Base-by-base conservation (phyloP, 2,329 filamentous ascomycete genomes). In the Stagonosporopsis cucurbitacearum region DNA sequence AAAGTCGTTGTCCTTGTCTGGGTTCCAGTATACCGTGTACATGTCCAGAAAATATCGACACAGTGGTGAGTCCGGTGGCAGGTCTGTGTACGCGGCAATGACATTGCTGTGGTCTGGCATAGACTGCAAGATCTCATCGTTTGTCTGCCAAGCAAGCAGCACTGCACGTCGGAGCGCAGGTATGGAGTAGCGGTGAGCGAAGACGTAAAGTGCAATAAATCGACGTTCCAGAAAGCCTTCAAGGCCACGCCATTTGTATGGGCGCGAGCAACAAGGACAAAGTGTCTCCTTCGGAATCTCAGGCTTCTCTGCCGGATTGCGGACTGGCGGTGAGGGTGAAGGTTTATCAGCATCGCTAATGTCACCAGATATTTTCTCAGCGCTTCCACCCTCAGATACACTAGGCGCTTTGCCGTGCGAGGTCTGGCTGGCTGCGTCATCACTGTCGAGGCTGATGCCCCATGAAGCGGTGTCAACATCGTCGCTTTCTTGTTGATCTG, bases 31-130 rank as follows among this genome's bases (percentile, higher is more conserved):
- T 15, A 73, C 71, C 5, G 60, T 67, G 42, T 74, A 73, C 71
- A 73, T 73, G 46, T 74, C 71, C 13, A 74, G 63, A 50, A 74
- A 74, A 62, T 73, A 73, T 23, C 65, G 60, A 52, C 71, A 74
- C 1, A 73, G 59, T 6, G 69, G 64, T 5, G 71, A 65, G 39
- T 68, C 65, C 7, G 69, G 62, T 1, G 71, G 70, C 1, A 74
- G 62, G 32, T 54, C 62, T 20, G 72, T 66, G 48, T 74, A 74
- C 3, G 71, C 71, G 0, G 69, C 62, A 45, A 73, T 74, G 54
- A 74, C 71, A 17, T 74, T 74, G 63, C 70, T 69, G 52, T 74
- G 71, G 35, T 74, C 71, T 3, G 71, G 71, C 70, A 74, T 74
- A 9, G 69, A 71, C 48, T 74, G 71, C 4, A 74, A 46, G 4